Percentiles rank a stretch among this genome's conserved stretches.
phyloP scores from a whole-genome alignment of 2,329 filamentous ascomycete genomes.

The Phialophora verrucosa region DNA sequence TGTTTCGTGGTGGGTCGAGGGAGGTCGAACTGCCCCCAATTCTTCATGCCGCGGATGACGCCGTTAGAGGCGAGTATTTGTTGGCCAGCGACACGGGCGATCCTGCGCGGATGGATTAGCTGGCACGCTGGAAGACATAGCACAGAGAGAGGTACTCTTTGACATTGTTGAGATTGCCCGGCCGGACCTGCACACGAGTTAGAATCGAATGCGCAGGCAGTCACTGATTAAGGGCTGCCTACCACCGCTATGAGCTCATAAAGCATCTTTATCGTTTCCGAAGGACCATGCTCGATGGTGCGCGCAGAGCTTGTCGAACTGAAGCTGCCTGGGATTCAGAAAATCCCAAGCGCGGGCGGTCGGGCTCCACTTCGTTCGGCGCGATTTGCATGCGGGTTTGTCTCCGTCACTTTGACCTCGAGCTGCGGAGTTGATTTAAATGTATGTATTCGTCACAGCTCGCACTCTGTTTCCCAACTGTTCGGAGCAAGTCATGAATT shows the following conservation, averaged over 20 bases:
- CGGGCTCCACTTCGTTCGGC: conserved; percentile 15
- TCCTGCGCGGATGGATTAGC: conserved; percentile 23
- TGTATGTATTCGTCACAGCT: neutral
- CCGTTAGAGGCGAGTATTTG: conserved; percentile 53
- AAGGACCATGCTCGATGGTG: conserved; percentile 3
- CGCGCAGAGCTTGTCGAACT: neutral
- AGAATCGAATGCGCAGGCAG: neutral
- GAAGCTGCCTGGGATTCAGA: conserved; percentile 5
- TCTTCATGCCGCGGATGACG: conserved; percentile 88
- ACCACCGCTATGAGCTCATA: conserved; percentile 98
- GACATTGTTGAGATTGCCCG: conserved; percentile 86
- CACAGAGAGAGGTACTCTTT: conserved; percentile 70
- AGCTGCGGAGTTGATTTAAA: conserved; percentile 20
- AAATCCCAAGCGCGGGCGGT: conserved; percentile 11
- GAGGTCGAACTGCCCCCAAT: conserved; percentile 93
- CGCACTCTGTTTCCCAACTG: neutral
- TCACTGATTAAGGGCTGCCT: conserved; percentile 44
- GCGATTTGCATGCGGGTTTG: conserved; percentile 14
- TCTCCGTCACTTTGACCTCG: conserved; percentile 6
- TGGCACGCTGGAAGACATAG: neutral
- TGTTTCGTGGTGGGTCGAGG: conserved; percentile 79
- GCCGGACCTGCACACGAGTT: conserved; percentile 73
- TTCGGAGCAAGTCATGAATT: conserved; percentile 22
- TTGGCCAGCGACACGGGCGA: conserved; percentile 31
- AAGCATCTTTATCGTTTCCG: conserved; percentile 68